Evolutionary conservation across 805 yeast genomes (phyloP), one percentile per base, ranked within the genome.

Genomic region (Hanseniaspora nectarophila): DNA sequence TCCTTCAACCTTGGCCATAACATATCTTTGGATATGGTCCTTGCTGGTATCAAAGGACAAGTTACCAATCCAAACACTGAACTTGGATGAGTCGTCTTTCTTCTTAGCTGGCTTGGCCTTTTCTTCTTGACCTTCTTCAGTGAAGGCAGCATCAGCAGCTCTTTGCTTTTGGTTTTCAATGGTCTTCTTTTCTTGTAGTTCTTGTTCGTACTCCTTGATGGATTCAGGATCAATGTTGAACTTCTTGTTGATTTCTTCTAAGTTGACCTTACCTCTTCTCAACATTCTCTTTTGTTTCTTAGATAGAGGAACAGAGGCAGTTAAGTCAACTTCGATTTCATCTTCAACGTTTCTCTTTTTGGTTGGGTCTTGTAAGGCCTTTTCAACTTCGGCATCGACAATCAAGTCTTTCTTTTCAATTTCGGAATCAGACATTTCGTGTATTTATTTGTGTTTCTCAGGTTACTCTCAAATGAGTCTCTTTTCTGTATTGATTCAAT

Each of bases 31-130:
- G 32, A 92, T 62, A 56, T 88, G 94, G 33, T 83, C 90, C 59
- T 75, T 79, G 0, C 81, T 73, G 5, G 96, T 86, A 49, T 85
- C 92, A 61, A 82, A 92, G 0, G 95, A 74, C 56, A 92, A 68
- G 64, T 92, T 92, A 40, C 98, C 98, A 44, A 92, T 77, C 98
- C 98, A 92, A 33, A 88, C 92, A 43, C 94, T 94, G 60, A 69
- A 76, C 51, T 74, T 77, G 4, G 81, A 74, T 61, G 72, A 72
- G 48, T 70, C 70, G 18, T 60, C 57, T 40, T 64, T 68, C 23
- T 63, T 62, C 21, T 60, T 56, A 53, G 23, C 54, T 20, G 55
- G n/a, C n/a, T 54, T 51, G 43, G 58, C 64, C n/a, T 60, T 63
- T 18, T 60, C 68, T 28, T 62, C 67, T 43, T 63, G 63, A 32